Base-by-base conservation (phyloP, 331 rosid genomes). In the Pyracantha coccinea region DNA sequence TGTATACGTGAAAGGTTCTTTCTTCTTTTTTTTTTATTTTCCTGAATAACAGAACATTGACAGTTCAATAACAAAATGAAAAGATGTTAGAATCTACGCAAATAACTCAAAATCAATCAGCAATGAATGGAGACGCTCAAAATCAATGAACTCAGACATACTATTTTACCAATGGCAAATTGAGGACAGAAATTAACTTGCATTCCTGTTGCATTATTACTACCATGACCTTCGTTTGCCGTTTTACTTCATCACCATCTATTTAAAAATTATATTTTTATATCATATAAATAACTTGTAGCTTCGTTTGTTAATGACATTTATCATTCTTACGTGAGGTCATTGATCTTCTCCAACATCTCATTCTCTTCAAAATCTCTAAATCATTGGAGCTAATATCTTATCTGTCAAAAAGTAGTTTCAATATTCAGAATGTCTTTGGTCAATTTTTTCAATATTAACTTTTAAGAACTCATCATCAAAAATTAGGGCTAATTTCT, bases 241-340 rank as follows among this genome's bases (percentile, higher is more conserved):
- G 1, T 38, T 38, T 38, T 38, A 10, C 45, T 38, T 38, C 45
- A 38, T 38, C 45, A 0, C 45, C 14, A 10, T 38, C 45, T 38
- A 38, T 38, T 38, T 38, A 38, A 38, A 38, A 38, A 38, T 9
- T 38, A 38, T 38, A 38, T 2, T 38, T 38, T 38, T 38, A 10
- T 38, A 15, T 5, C 1, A 45, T 45, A 16, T 45, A 14, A 45
- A 45, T 1, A 47, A 0, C 2, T 47, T 15, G 8, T 2, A 47
- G 0, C 1, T 15, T 6, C 1, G n/a, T 0, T 15, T 8, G 54
- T 0, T 47, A 47, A 47, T 15, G 15, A 1, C 1, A 15, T 0
- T 7, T 47, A 47, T 47, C 1, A 47, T 2, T 15, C 1, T 15
- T 1, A 0, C 54, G 3, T 47, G 54, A 2, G 7, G 3, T 15